Percentiles rank a stretch among this genome's conserved stretches.
These are phyloP conservation scores for Funneliformis geosporum DNA, from an alignment of 192 early-diverging fungal genomes.

Conservation along the genomic window DNA sequence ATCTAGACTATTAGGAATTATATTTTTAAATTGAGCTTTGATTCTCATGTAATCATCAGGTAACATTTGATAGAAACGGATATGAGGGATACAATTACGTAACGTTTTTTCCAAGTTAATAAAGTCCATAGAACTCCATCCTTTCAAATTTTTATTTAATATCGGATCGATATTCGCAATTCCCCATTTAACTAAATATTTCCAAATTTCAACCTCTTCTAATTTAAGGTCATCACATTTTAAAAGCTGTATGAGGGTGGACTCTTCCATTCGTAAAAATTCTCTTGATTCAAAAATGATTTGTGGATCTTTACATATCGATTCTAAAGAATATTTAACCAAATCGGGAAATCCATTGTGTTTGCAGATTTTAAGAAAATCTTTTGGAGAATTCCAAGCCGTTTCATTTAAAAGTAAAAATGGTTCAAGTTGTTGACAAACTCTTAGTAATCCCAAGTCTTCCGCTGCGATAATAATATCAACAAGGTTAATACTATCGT, in stretches of 20 bases:
- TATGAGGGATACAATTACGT: not conserved
- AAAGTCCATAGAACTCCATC: not conserved
- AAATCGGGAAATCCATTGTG: not conserved
- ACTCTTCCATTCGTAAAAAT: not conserved
- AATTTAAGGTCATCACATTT: conserved; percentile 1
- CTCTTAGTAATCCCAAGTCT: not conserved
- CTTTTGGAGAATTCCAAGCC: not conserved
- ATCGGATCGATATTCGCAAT: not conserved
- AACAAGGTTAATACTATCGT: not conserved
- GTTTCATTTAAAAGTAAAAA: conserved; percentile 6
- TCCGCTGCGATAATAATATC: conserved; percentile 6
- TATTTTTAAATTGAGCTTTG: not conserved
- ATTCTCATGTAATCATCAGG: not conserved
- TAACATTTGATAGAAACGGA: not conserved
- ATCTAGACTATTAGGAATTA: not conserved
- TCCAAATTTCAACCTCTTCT: conserved; percentile 21
- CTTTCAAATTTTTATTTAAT: not conserved
- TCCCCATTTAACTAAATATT: conserved; percentile 22
- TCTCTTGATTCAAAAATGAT: conserved; percentile 4
- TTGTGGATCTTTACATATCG: not conserved
- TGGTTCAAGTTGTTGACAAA: not conserved
- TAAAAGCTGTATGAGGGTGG: not conserved
- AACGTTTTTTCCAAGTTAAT: not conserved
- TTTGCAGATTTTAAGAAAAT: not conserved
- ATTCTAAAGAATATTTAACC: not conserved